Base-by-base conservation (phyloP, 371 early-diverging fungal species). In the Mortierella sp. region DNA sequence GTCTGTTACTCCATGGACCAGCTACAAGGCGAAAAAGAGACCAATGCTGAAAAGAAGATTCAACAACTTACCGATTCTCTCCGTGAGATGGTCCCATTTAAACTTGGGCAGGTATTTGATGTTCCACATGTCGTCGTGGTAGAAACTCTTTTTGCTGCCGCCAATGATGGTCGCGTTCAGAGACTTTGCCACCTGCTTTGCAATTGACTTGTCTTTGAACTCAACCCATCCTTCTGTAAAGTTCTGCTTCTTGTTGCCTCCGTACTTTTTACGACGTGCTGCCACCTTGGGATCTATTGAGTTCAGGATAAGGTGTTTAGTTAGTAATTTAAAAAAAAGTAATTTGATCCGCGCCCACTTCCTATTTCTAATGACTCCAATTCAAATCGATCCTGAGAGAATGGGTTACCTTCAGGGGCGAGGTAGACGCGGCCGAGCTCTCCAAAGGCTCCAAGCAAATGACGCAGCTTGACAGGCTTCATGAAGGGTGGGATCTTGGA, bases 201-300 rank as follows among this genome's bases (percentile, higher is more conserved):
- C 99, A 21, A 91, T 90, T 72, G 92, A 93, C 87, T 98, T 98
- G 87, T 97, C 96, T 74, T 89, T 88, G 87, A 99, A 98, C 88
- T 99, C 99, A 8, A 99, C 93, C 99, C 99, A 99, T 10, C 98
- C 99, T 88, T 99, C 98, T 0, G 92, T 92, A 82, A 92, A 99
- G 81, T 96, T 96, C 76, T 94, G 92, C 78, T 95, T 93, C 80
- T 93, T 95, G 80, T 93, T 93, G 59, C 94, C 95, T 70, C 93
- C 93, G 71, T 93, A 91, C 83, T 95, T 95, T 78, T 92, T 90
- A 34, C 96, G 90, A 69, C 91, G 89, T 44, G 88, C 86, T 44
- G 91, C 88, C 50, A 89, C 82, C 78, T 92, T 92, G 14, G 89
- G 71, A 87, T 94, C 94, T 92, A 82, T 50, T 46, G 61, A 28